Percentiles rank a stretch among this genome's conserved stretches.
Evolutionary conservation across 2,329 filamentous ascomycete species (phyloP).

Genomic region (Penicillium sp.): DNA sequence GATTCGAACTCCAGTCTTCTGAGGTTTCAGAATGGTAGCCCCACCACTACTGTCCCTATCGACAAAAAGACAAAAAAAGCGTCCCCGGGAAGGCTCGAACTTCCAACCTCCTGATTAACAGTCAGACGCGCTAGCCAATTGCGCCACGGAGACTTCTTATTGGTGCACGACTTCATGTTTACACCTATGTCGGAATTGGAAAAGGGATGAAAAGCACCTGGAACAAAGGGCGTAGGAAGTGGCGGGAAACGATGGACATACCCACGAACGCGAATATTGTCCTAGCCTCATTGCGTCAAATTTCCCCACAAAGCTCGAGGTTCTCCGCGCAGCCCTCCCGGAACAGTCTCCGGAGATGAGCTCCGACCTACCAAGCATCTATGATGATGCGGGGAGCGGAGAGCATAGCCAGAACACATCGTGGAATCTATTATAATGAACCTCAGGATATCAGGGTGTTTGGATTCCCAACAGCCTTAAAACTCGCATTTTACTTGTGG

Average conservation of each 20-base stretch:
- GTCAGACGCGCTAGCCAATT: constrained; percentile 31
- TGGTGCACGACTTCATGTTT: not conserved
- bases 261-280: not conserved
- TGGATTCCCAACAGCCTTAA: no score
- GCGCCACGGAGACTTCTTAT: constrained; percentile 25
- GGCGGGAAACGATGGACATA: not conserved
- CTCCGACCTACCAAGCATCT: not conserved
- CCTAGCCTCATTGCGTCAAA: no score
- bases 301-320: no score
- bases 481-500: no score
- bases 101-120: constrained; percentile 39
- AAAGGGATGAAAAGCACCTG: no score
- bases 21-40: no score
- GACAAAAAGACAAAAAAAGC: constrained; percentile 17
- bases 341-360: not conserved
- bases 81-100: constrained; percentile 45
- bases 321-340: not conserved
- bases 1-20: no score
- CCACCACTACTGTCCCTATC: no score
- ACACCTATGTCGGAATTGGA: fast-evolving
- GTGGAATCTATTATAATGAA: no score
- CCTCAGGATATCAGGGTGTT: no score
- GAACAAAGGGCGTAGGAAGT: no score
- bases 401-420: not conserved
- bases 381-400: not conserved